Evolutionary conservation across 2,329 filamentous ascomycete species (phyloP).

Genomic region (Ascochyta lentis): DNA sequence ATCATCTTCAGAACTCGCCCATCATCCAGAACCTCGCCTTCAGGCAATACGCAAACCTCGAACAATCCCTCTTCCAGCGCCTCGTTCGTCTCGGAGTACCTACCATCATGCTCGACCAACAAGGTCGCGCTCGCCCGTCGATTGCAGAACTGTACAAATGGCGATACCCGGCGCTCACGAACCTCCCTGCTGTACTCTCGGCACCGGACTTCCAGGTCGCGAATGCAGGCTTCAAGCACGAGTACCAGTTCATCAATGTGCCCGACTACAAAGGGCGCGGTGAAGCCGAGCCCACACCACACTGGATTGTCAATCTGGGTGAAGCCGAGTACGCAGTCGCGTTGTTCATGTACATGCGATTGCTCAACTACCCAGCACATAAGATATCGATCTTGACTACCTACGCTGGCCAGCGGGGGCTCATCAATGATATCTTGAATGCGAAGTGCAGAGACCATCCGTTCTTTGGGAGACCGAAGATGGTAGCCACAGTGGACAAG

Average conservation of each 20-base stretch:
- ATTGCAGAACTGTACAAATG: constrained; percentile 92
- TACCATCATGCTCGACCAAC: constrained; percentile 85
- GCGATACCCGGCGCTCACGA: constrained; percentile 83
- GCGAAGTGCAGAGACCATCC: constrained; percentile 84
- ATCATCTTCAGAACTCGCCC: constrained; percentile 96
- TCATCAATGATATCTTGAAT: constrained; percentile 84
- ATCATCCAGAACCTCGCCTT: constrained; percentile 95
- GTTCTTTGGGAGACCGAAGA: constrained; percentile 86
- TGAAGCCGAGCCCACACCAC: constrained; percentile 86
- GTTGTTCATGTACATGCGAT: constrained; percentile 94
- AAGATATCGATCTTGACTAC: constrained; percentile 90
- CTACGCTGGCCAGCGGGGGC: constrained; percentile 88
- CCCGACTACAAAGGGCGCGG: constrained; percentile 89
- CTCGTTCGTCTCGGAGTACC: constrained; percentile 93
- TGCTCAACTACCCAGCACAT: constrained; percentile 85
- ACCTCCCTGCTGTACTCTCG: constrained; percentile 75
- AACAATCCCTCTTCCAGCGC: constrained; percentile 92
- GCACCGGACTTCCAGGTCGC: constrained; percentile 76
- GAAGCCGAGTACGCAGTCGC: constrained; percentile 98
- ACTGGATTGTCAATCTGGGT: constrained; percentile 95
- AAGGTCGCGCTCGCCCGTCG: constrained; percentile 86
- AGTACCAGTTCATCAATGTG: constrained; percentile 97
- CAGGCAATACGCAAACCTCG: constrained; percentile 91
- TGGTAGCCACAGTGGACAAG: constrained; percentile 95
- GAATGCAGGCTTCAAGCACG: constrained; percentile 90